These are phyloP conservation scores for Phytophthora lateralis DNA, from an alignment of 352 stramenopile genomes.

Conservation along the genomic window DNA sequence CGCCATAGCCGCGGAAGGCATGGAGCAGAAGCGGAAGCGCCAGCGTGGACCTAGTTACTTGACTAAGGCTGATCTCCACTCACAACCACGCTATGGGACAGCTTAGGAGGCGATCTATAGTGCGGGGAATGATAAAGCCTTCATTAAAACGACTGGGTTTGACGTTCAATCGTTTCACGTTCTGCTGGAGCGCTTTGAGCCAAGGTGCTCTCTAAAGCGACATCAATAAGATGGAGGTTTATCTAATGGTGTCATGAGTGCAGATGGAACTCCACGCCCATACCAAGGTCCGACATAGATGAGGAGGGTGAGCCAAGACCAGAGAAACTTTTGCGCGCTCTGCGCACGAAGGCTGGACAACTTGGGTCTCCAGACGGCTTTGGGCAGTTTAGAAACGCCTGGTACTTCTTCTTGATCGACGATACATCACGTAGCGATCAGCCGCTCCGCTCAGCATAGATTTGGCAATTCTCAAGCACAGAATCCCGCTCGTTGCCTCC, in stretches of 20 bases:
- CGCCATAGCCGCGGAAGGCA: background rate
- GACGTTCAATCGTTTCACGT: background rate
- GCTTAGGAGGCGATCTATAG: constrained; percentile 8
- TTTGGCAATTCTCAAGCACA: background rate
- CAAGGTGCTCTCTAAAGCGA: background rate
- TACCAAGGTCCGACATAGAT: background rate
- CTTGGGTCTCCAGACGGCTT: background rate
- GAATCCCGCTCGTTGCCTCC: background rate
- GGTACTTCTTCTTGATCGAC: constrained; percentile 4
- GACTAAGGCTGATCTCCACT: background rate
- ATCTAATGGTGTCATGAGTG: background rate
- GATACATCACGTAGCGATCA: background rate
- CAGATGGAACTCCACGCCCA: background rate
- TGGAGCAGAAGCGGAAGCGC: background rate
- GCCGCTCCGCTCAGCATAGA: background rate
- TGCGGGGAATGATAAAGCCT: background rate
- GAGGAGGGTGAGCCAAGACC: too few species aligned
- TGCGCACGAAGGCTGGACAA: background rate
- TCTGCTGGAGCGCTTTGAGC: background rate
- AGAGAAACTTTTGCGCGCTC: background rate
- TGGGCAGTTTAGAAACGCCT: background rate
- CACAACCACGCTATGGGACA: background rate
- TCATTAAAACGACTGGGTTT: constrained; percentile 9
- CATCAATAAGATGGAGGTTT: background rate
- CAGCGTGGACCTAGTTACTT: background rate